phyloP scores from a whole-genome alignment of 228 moss, liverwort and hornwort species.

The Sphagnum magellanicum region DNA sequence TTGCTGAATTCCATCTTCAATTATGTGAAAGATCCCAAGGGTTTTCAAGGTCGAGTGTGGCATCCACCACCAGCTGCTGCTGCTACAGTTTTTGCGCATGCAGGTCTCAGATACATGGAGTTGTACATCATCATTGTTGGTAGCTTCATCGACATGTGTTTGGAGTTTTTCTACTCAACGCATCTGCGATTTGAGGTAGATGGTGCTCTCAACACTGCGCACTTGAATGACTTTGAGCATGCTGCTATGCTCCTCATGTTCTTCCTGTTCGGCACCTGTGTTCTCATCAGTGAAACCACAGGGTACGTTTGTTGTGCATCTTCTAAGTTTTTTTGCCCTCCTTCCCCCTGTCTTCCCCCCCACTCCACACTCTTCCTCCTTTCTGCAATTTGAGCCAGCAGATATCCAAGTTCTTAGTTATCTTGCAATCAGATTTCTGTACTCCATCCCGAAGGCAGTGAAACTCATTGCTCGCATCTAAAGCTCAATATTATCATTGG shows the following conservation, averaged over 20 bases:
- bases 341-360: neutral
- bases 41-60: constrained; percentile 60
- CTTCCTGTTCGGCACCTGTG: constrained; percentile 61
- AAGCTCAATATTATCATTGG: no score
- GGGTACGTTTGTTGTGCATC: constrained; percentile 23
- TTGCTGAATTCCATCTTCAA: constrained; percentile 48
- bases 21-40: constrained; percentile 62
- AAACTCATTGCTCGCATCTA: no score
- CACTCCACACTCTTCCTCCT: no score
- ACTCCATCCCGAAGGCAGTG: no score
- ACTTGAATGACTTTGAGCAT: constrained; percentile 92
- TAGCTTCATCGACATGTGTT: constrained; percentile 86
- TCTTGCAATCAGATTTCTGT: no score
- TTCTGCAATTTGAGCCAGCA: no score
- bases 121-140: constrained; percentile 63
- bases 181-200: constrained; percentile 62
- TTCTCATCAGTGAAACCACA: constrained; percentile 54
- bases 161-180: constrained; percentile 89
- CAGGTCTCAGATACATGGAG: constrained; percentile 43
- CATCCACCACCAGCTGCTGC: constrained; percentile 49
- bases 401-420: no score
- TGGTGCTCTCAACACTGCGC: constrained; percentile 62
- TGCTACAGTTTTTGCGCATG: constrained; percentile 1
- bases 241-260: constrained; percentile 96
- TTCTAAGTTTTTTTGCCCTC: neutral